A percentile compares a stretch with the other conserved stretches of the same genome.
Evolutionary conservation across 306 rosid genomes (phyloP).

Genomic region (Castanopsis chinensis): DNA sequence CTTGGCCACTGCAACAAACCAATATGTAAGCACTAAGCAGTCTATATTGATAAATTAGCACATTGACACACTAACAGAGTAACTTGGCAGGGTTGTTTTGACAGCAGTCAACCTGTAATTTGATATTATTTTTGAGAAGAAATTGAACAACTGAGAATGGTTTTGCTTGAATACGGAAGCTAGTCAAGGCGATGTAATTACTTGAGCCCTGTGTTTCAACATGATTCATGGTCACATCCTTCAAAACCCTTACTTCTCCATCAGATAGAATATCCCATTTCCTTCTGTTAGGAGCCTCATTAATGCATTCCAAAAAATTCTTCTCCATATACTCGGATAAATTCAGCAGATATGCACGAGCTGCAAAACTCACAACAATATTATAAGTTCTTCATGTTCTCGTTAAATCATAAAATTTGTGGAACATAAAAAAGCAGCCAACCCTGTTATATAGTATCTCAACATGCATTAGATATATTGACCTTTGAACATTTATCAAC

Average conservation of each 20-base stretch:
- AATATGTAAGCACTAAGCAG: not conserved
- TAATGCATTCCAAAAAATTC: not conserved
- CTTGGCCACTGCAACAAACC: slow-evolving; percentile 13
- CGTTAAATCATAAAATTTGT: not conserved
- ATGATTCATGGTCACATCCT: not conserved
- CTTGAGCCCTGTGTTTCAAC: not conserved
- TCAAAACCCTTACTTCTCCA: slow-evolving; percentile 15
- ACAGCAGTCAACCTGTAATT: slow-evolving; percentile 10
- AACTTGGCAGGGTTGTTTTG: not conserved
- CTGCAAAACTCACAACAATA: not conserved
- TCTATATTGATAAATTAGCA: not conserved
- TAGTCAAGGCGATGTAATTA: slow-evolving; percentile 20
- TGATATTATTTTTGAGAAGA: not conserved
- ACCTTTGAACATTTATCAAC: not conserved
- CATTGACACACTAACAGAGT: not conserved
- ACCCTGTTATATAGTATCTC: not conserved
- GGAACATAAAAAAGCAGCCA: not conserved
- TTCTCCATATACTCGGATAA: slow-evolving; percentile 11
- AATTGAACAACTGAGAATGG: not conserved
- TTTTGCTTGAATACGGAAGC: slow-evolving; percentile 9
- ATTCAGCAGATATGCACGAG: not conserved
- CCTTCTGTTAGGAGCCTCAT: slow-evolving; percentile 10
- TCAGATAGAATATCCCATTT: slow-evolving; percentile 16
- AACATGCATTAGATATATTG: not conserved
- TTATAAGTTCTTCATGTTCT: not conserved